A percentile compares a stretch with the other conserved stretches of the same genome.
Evolutionary conservation across 2,329 filamentous ascomycete genomes (phyloP).

Genomic region (Microcyclosporella mali): DNA sequence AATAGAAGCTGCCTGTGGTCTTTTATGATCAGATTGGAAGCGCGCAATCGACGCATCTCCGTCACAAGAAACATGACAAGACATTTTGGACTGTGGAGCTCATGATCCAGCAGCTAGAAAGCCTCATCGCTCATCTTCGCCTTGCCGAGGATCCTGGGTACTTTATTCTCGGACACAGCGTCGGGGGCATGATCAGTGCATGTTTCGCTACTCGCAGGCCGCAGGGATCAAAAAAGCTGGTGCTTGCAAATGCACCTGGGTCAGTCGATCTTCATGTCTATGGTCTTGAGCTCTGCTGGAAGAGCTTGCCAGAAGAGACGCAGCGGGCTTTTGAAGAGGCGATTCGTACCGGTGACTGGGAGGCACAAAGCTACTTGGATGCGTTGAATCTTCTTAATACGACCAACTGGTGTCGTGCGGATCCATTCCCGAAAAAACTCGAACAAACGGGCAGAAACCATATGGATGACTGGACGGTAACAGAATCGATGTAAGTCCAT

Average conservation of each 20-base stretch:
- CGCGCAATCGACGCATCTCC: conserved; percentile 43
- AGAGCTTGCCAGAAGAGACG: neutral
- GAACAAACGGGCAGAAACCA: neutral
- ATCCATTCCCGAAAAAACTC: neutral
- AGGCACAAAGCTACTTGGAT: neutral
- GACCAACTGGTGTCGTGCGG: neutral
- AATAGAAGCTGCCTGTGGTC: conserved; percentile 36
- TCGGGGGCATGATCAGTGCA: conserved; percentile 44
- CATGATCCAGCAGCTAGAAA: conserved; percentile 43
- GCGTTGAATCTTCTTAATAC: neutral
- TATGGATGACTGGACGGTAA: neutral
- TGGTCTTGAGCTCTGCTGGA: too few species aligned
- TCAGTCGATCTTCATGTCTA: neutral
- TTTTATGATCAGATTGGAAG: conserved; percentile 48
- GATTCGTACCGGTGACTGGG: neutral
- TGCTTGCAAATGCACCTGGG: conserved; percentile 21
- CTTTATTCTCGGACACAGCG: conserved; percentile 42
- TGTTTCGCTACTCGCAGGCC: conserved; percentile 33
- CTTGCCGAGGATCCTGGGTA: conserved; percentile 19
- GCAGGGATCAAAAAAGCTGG: conserved; percentile 29
- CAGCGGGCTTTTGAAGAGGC: neutral
- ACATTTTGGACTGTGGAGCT: conserved; percentile 41
- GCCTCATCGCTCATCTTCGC: conserved; percentile 37
- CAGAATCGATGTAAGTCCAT: neutral
- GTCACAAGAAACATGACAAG: conserved; percentile 36